Percentiles rank a stretch among this genome's conserved stretches.
Evolutionary conservation across 208 protist genomes (phyloP).

Genomic region (Phytomonas serpens): DNA sequence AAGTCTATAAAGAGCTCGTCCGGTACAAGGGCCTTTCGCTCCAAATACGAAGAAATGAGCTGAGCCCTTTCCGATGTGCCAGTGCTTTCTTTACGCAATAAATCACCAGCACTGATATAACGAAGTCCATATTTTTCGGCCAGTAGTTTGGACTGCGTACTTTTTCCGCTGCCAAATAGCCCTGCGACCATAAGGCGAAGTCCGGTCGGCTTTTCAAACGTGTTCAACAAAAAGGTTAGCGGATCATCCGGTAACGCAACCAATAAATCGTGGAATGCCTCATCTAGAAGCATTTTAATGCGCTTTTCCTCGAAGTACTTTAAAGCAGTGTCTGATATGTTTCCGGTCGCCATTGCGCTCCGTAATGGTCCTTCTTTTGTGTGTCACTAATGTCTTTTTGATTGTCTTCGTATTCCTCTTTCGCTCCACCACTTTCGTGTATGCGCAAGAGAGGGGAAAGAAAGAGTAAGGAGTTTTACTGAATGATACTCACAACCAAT

Average conservation of each 20-base stretch:
- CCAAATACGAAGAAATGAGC: conserved; percentile 46
- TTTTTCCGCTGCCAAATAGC: conserved; percentile 87
- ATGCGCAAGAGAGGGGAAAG: background rate
- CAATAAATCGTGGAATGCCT: conserved; percentile 72
- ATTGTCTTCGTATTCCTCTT: background rate
- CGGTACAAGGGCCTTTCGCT: conserved; percentile 57
- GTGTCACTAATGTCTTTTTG: background rate
- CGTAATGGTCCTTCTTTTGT: conserved; percentile 9
- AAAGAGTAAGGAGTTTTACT: background rate
- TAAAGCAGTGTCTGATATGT: conserved; percentile 42
- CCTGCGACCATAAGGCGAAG: conserved; percentile 74
- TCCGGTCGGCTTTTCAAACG: conserved; percentile 30
- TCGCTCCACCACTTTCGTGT: background rate
- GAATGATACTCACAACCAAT: background rate
- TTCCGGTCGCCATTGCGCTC: conserved; percentile 52
- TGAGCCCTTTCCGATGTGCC: conserved; percentile 21
- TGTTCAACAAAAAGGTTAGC: conserved; percentile 41
- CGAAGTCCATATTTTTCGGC: conserved; percentile 71
- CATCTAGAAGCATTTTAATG: conserved; percentile 57
- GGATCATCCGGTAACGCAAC: conserved; percentile 58
- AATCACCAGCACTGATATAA: conserved; percentile 76
- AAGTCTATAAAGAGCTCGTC: conserved; percentile 68
- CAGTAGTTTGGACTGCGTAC: conserved; percentile 76
- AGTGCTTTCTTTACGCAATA: conserved; percentile 42
- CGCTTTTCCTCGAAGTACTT: conserved; percentile 68